phyloP scores from a whole-genome alignment of 345 rosid genomes.

The Geranium rotundifolium region DNA sequence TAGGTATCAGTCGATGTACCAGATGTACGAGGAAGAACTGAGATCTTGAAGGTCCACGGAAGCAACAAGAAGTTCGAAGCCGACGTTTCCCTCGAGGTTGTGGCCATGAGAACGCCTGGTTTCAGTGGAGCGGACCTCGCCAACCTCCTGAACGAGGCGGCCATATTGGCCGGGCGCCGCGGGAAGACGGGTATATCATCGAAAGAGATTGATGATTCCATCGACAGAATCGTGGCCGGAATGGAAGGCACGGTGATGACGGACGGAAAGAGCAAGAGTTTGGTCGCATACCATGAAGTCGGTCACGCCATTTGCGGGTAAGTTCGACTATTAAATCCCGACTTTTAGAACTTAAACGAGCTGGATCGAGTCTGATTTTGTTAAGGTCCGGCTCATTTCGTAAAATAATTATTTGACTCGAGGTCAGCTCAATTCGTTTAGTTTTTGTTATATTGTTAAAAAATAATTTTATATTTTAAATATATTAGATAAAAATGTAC shows the following conservation, averaged over 20 bases:
- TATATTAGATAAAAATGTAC: no score
- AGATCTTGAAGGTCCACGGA: constrained; percentile 79
- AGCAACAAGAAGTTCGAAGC: constrained; percentile 80
- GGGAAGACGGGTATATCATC: constrained; percentile 72
- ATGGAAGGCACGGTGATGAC: constrained; percentile 99
- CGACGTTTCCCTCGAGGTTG: constrained; percentile 80
- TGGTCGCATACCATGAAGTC: constrained; percentile 96
- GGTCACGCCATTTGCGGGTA: constrained; percentile 96
- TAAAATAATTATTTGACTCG: no score
- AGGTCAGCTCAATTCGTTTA: no score
- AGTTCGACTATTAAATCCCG: no score
- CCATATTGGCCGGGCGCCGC: constrained; percentile 89
- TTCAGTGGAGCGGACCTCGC: constrained; percentile 98
- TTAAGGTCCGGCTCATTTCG: no score
- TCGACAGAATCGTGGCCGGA: constrained; percentile 96
- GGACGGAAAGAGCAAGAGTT: constrained; percentile 91
- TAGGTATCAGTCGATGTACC: constrained; percentile 95
- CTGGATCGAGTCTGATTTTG: no score
- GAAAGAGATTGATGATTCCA: constrained; percentile 91
- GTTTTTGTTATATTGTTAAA: no score
- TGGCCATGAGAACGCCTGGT: constrained; percentile 98
- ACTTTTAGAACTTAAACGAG: no score
- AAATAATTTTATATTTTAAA: no score
- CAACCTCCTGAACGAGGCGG: constrained; percentile 91
- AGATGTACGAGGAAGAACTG: constrained; percentile 77